Evolutionary conservation across 1,139 yeast species (phyloP), one percentile per base, ranked within the genome.

Genomic region (Pichia sp.): DNA sequence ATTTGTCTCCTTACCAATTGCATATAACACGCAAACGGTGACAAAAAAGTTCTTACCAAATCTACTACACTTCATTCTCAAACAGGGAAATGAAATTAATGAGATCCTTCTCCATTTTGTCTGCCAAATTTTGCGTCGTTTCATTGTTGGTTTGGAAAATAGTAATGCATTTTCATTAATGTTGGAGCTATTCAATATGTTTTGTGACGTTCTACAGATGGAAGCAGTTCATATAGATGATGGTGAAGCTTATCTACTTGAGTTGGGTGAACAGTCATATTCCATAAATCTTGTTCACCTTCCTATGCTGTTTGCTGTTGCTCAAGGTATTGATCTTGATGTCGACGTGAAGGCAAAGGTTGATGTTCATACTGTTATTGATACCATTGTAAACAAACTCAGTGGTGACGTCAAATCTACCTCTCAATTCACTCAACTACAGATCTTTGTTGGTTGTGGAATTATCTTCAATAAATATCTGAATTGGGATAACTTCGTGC

Each of bases 1-100:
- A 22, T 44, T 64, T 24, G 44, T 41, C 12, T 58, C 55, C 15
- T 20, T 48, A 18, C 30, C 35, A 4, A 31, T 44, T 2, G 16
- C 33, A 4, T 45, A 41, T 15, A 42, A 48, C 12, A 47, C 56
- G 1, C 45, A 46, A 30, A 54, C 55, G 21, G 45, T 50, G 27
- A 26, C 46, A 16, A 50, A 39, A 24, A 54, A 46, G 25, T 50
- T 56, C 18, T 29, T 54, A 16, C 59, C 60, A 5, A 39, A 45
- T 23, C 44, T 55, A 24, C 27, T 51, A 17, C 35, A 18, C 16
- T 32, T 45, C 9, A 31, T 48, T 3, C 28, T 55, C 6, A 35
- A 37, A 2, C 40, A 46, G 17, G 23, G 16, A 5, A 33, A 24
- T 7, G 22, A 17, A 11, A 11, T 22, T 14, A n/a, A 29, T 22